Base-by-base conservation (phyloP, 1,139 yeast species). In the Hyphopichia fennica region DNA sequence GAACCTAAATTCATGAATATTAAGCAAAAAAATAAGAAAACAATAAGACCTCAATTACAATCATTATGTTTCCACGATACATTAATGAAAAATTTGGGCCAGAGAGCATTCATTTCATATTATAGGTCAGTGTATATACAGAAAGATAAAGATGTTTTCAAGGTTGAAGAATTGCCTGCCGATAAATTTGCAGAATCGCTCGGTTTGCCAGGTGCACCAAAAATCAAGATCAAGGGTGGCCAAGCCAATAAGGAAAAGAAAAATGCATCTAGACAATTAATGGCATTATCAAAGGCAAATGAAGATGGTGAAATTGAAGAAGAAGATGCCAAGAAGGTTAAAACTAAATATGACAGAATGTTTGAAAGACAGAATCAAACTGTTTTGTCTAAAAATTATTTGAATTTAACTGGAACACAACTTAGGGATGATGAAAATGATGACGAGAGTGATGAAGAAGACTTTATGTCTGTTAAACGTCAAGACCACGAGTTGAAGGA, bases 201-300 rank as follows among this genome's bases (percentile, higher is more conserved):
- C 40, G 99, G 99, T 7, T 75, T 93, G 41, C 96, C 98, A 0
- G 96, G 98, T 44, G 96, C 96, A 1, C 99, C 99, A 35, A 84
- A 87, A 54, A 84, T 93, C 52, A 90, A 89, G 62, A 78, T 91
- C 44, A 65, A 74, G 53, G 80, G 81, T 20, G 68, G 68, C 14
- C 57, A 65, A 9, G 65, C 65, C 30, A 68, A 75, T 23, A 89
- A 87, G 62, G 95, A 85, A 48, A 69, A 80, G 67, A 93, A 93
- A 67, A 93, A 93, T 60, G 81, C 84, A 27, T 84, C 96, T 1
- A 79, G 96, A 57, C 80, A 81, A 52, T 67, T 93, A 47, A 56
- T 78, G 40, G 72, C 75, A 2, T 67, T 87, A 46, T 65, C 81
- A 3, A 78, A 78, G 49, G 73, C 84, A 3, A 78, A 84, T 49